Evolutionary conservation across 495 filamentous ascomycete genomes (phyloP).

Genomic region (Darksidea phi): DNA sequence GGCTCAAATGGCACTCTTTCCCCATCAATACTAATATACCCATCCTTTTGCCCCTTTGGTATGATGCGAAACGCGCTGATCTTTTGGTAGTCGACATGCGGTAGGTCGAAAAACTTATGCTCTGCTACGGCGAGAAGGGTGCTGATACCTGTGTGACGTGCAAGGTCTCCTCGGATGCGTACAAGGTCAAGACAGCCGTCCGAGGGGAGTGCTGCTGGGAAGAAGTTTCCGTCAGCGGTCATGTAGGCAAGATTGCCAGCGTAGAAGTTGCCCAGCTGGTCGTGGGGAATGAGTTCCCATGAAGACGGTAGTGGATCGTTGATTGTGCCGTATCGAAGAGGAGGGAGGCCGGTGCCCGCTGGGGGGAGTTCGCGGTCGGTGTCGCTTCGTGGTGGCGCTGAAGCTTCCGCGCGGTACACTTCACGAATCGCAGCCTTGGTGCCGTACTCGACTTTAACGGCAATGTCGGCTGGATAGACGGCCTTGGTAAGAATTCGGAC

Average conservation of each 20-base stretch:
- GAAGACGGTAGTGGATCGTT: conserved; percentile 70
- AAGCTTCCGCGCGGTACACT: conserved; percentile 61
- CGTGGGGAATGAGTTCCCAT: conserved; percentile 69
- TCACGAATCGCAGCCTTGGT: conserved; percentile 72
- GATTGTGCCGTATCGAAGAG: conserved; percentile 74
- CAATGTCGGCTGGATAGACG: conserved; percentile 84
- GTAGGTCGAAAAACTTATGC: conserved; percentile 73
- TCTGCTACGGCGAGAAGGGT: conserved; percentile 69
- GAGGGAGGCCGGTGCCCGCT: conserved; percentile 55
- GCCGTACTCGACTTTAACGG: conserved; percentile 75
- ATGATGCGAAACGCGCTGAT: conserved; percentile 77
- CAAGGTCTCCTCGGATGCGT: conserved; percentile 72
- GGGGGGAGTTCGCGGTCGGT: conserved; percentile 20
- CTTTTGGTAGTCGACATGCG: conserved; percentile 77
- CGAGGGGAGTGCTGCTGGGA: conserved; percentile 76
- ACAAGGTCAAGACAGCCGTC: conserved; percentile 87
- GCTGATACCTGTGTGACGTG: conserved; percentile 58
- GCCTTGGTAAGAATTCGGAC: conserved; percentile 67
- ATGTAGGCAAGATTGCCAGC: conserved; percentile 93
- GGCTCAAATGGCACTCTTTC: conserved; percentile 81
- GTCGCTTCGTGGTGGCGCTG: conserved; percentile 33
- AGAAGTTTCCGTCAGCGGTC: conserved; percentile 83
- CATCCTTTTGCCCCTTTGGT: conserved; percentile 62
- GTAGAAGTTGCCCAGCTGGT: conserved; percentile 88
- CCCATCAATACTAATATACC: conserved; percentile 93